Evolutionary conservation across 306 rosid genomes (phyloP).

Genomic region (Erythrophleum fordii): DNA sequence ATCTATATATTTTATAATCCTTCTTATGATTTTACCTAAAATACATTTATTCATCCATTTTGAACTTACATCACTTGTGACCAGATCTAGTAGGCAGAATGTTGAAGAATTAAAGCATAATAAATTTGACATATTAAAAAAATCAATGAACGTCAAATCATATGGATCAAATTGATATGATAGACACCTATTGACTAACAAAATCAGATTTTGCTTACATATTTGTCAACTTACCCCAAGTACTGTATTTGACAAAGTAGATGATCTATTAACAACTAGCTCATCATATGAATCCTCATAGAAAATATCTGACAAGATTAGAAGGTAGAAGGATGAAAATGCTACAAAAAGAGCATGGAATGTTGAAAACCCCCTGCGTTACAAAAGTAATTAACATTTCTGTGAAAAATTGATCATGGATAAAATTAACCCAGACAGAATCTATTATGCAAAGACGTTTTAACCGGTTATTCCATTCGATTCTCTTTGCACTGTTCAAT

Average conservation of each 20-base stretch:
- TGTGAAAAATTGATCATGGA: background rate
- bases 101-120: background rate
- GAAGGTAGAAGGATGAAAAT: background rate
- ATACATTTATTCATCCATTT: background rate
- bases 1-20: background rate
- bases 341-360: background rate
- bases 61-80: background rate
- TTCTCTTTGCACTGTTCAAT: background rate
- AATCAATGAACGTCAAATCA: background rate
- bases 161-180: background rate
- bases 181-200: background rate
- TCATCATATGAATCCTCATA: background rate
- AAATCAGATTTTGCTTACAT: background rate
- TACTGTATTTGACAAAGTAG: background rate
- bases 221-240: conserved; percentile 12
- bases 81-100: background rate
- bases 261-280: background rate
- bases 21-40: background rate
- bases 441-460: background rate
- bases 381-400: background rate
- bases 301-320: background rate
- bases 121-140: background rate
- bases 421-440: background rate
- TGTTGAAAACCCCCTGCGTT: background rate
- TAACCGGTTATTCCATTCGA: conserved; percentile 4